Conservation (phyloP, 1,284 basidiomycete genomes). For the Baeospora myosura region DNA sequence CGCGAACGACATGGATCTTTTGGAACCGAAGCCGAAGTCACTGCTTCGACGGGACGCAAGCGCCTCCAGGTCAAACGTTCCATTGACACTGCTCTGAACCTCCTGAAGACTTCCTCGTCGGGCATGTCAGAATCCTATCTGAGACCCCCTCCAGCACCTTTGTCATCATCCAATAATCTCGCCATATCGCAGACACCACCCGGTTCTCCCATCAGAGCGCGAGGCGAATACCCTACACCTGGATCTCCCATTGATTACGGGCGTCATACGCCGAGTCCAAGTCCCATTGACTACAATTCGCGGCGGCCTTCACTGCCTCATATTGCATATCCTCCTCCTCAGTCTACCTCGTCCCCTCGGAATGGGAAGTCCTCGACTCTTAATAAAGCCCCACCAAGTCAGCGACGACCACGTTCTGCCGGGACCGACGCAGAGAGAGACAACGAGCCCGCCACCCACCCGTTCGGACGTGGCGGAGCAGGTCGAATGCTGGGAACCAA, state of each 20-base stretch:
- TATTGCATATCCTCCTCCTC: slow-evolving; percentile 25
- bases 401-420: slow-evolving; percentile 47
- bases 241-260: slow-evolving; percentile 10
- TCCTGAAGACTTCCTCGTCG: slow-evolving; percentile 39
- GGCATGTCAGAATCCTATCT: slow-evolving; percentile 18
- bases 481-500: slow-evolving; percentile 41
- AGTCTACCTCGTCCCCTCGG: slow-evolving; percentile 11
- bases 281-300: slow-evolving; percentile 24
- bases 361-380: slow-evolving; percentile 10
- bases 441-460: slow-evolving; percentile 19
- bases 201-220: slow-evolving; percentile 30
- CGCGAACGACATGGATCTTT: slow-evolving; percentile 11
- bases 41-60: slow-evolving; percentile 25
- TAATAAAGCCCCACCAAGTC: slow-evolving; percentile 18
- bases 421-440: slow-evolving; percentile 44
- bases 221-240: slow-evolving; percentile 28
- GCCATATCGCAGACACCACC: slow-evolving; percentile 29
- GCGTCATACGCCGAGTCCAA: slow-evolving; percentile 21
- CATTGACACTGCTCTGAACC: slow-evolving; percentile 54
- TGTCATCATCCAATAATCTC: slow-evolving; percentile 19
- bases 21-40: slow-evolving; percentile 19
- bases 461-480: slow-evolving; percentile 21
- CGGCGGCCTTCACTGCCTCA: slow-evolving; percentile 41
- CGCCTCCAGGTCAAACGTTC: slow-evolving; percentile 54
- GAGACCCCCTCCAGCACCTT: slow-evolving; percentile 8